Percentiles rank a stretch among this genome's conserved stretches.
phyloP scores from a whole-genome alignment of 2,329 filamentous ascomycete genomes.

The Colletotrichum cordylinicola region DNA sequence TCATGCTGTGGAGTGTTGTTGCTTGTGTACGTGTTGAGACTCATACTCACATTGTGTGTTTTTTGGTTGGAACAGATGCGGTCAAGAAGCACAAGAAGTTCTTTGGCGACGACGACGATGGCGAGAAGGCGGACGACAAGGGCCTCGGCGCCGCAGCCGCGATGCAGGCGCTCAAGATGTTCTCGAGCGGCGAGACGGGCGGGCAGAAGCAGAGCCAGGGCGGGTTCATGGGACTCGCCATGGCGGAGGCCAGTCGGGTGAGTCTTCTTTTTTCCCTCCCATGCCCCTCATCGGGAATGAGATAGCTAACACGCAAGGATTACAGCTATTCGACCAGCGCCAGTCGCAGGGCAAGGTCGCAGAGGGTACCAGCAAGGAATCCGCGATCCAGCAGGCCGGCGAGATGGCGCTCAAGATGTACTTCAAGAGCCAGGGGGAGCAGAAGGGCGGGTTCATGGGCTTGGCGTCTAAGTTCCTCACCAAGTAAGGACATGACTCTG shows the following conservation, averaged over 20 bases:
- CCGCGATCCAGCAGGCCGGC: constrained; percentile 77
- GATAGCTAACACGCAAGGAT: neutral
- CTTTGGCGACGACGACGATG: constrained; percentile 62
- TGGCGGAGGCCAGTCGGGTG: constrained; percentile 85
- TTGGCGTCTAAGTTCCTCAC: constrained; percentile 54
- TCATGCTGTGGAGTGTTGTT: too few species aligned
- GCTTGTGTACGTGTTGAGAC: neutral
- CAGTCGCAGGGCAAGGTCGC: constrained; percentile 57
- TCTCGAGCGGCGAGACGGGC: constrained; percentile 61
- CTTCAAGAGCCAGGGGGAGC: constrained; percentile 74
- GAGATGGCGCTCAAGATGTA: constrained; percentile 93
- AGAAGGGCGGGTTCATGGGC: constrained; percentile 54
- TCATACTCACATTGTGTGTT: neutral
- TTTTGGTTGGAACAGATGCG: constrained; percentile 54
- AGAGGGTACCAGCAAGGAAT: constrained; percentile 76
- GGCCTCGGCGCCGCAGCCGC: constrained; percentile 76
- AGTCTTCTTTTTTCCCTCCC: constrained; percentile 15
- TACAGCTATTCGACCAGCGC: constrained; percentile 67
- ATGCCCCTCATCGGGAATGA: neutral
- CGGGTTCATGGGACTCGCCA: constrained; percentile 83
- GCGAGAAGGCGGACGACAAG: constrained; percentile 51
- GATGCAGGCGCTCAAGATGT: constrained; percentile 83
- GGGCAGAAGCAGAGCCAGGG: constrained; percentile 67
- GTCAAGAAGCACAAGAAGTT: constrained; percentile 78
- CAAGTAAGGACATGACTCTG: neutral